Percentiles rank a stretch among this genome's conserved stretches.
Evolutionary conservation across 495 filamentous ascomycete species (phyloP).

Genomic region (Penicillium malachiteum): DNA sequence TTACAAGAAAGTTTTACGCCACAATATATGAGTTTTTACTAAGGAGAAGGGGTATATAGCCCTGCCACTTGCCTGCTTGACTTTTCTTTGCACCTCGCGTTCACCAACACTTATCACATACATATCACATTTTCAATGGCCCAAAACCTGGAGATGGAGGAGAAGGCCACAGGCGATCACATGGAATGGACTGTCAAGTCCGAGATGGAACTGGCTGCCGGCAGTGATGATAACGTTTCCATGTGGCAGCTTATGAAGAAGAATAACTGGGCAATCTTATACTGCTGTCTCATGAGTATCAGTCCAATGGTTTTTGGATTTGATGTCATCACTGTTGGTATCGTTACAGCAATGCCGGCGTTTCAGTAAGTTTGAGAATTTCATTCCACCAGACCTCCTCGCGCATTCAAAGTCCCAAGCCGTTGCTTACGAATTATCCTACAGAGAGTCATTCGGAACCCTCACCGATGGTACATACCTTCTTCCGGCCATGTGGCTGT

Average conservation of each 20-base stretch:
- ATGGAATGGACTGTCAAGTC: neutral
- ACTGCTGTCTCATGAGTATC: neutral
- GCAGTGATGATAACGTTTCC: neutral
- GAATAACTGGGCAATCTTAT: neutral
- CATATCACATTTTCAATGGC: no score
- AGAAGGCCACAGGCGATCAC: neutral
- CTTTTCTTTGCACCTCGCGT: neutral
- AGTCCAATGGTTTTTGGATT: neutral
- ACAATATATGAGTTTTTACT: neutral
- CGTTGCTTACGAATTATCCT: neutral
- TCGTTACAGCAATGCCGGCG: neutral
- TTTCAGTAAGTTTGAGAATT: neutral
- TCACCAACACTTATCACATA: neutral
- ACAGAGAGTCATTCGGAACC: neutral
- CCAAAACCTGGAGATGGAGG: neutral
- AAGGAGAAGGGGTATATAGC: neutral
- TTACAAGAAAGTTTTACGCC: neutral
- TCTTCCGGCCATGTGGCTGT: neutral
- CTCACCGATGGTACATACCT: neutral
- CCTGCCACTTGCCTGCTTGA: neutral
- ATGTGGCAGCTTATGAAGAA: neutral
- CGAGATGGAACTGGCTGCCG: neutral
- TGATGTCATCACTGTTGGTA: neutral
- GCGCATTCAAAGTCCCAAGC: no score
- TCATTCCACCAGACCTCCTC: neutral